Base-by-base conservation (phyloP, 441 rosid genomes). In the Populus hybrid region DNA sequence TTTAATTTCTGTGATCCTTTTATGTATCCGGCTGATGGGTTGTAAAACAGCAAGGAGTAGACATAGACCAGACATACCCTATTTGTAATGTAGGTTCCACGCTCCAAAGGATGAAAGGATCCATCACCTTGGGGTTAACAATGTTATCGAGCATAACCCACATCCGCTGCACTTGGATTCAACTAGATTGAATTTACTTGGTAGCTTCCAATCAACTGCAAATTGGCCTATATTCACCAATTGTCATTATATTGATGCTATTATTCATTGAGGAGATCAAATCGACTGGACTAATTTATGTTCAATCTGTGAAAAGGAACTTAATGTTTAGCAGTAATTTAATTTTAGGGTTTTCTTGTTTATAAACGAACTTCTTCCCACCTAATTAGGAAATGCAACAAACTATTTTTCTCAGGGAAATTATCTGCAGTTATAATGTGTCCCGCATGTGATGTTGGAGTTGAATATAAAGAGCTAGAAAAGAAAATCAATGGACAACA, bases 191-290 rank as follows among this genome's bases (percentile, higher is more conserved):
- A 70, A 75, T 78, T 84, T 78, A 89, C 84, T 69, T 92, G 97
- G 87, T 94, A 95, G 38, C 97, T 97, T 86, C 92, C 99, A 83
- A 91, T 76, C 87, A 93, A 84, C 97, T 95, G 88, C 83, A 76
- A 50, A 30, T 3, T 50, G 0, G 57, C n/a, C 0, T 50, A 50
- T 50, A 50, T 50, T 36, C 65, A 53, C 34, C 72, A 3, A 50
- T 18, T 6, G 23, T 34, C 16, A 24, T 75, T 65, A 76, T 10
- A 5, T 68, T 26, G 12, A 10, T 34, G 35, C 64, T 36, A 23
- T 72, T 53, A 8, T 36, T 20, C 24, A 70, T 63, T 2, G 28
- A 12, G 59, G 12, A 53, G 10, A 18, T 46, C 57, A 12, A 14
- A 46, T 40, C 18, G 57, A 46, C 1, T 46, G 57, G 57, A 46